A percentile compares a stretch with the other conserved stretches of the same genome.
Conservation (phyloP, 352 stramenopile species). For the Plasmopara halstedii region DNA sequence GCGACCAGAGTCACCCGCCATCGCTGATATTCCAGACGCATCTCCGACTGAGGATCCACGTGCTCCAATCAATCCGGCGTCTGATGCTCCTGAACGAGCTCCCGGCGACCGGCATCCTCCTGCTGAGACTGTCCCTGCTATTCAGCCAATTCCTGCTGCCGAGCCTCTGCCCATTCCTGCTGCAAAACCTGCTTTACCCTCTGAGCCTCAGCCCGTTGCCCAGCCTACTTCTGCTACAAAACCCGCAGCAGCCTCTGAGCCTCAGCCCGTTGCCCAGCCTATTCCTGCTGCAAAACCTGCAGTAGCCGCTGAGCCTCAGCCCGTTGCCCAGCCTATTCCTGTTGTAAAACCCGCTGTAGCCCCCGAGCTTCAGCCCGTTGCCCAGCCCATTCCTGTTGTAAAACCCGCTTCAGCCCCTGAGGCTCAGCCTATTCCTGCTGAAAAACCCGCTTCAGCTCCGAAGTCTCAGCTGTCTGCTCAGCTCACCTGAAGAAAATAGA, state of each 20-base stretch:
- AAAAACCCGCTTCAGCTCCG: neutral
- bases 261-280: neutral
- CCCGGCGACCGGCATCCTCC: slow-evolving; percentile 4
- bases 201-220: neutral
- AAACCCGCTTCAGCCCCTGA: too few relatives aligned
- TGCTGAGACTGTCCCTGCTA: neutral
- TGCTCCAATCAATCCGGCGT: neutral
- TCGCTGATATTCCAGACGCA: slow-evolving; percentile 5
- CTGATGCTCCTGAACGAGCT: neutral
- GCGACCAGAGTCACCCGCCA: slow-evolving; percentile 10
- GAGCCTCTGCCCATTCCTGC: neutral
- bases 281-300: neutral
- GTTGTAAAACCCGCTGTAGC: neutral
- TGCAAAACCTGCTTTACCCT: too few relatives aligned
- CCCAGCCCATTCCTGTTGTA: neutral
- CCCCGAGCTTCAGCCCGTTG: neutral
- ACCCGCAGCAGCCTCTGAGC: neutral
- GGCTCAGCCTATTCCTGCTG: neutral
- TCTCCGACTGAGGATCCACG: slow-evolving; percentile 8
- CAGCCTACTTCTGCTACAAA: neutral
- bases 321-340: neutral
- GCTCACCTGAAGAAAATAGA: too few relatives aligned
- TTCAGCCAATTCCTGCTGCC: neutral
- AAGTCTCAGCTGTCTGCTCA: too few relatives aligned
- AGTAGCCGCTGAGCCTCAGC: neutral